Evolutionary conservation across 2,329 filamentous ascomycete species (phyloP).

Genomic region (Fusarium sp.): DNA sequence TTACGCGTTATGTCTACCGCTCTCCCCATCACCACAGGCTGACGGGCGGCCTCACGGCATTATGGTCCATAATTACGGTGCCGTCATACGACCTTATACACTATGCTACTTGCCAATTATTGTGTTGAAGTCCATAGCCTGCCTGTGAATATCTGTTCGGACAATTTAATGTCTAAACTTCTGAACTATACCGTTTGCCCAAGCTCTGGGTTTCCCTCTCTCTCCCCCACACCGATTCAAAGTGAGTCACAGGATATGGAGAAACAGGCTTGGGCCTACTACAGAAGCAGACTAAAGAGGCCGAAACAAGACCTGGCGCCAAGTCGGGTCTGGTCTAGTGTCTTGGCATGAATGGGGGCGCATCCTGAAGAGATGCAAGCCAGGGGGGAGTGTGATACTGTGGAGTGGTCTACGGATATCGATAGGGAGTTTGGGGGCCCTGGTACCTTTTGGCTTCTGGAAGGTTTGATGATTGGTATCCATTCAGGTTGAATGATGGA

Average conservation of each 20-base stretch:
- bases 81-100: neutral
- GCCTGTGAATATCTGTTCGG: conserved; percentile 3
- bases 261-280: conserved; percentile 41
- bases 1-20: neutral
- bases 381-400: conserved; percentile 23
- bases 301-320: conserved; percentile 45
- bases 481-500: conserved; percentile 20
- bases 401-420: conserved; percentile 37
- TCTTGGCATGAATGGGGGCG: conserved; percentile 34
- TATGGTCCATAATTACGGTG: conserved; percentile 1
- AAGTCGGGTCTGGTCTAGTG: conserved; percentile 39
- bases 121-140: conserved; percentile 1
- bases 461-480: conserved; percentile 39
- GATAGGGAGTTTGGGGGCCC: conserved; percentile 38
- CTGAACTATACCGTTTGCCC: conserved; percentile 4
- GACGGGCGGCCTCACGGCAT: conserved; percentile 28
- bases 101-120: neutral
- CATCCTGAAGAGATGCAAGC: conserved; percentile 14
- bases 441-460: conserved; percentile 35
- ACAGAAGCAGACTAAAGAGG: conserved; percentile 39
- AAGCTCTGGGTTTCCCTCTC: conserved; percentile 21
- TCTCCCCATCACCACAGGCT: neutral
- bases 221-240: conserved; percentile 36
- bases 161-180: conserved; percentile 3
- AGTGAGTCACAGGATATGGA: conserved; percentile 49